Conservation (phyloP, 306 rosid genomes). For the Trichosanthes cucumerina region DNA sequence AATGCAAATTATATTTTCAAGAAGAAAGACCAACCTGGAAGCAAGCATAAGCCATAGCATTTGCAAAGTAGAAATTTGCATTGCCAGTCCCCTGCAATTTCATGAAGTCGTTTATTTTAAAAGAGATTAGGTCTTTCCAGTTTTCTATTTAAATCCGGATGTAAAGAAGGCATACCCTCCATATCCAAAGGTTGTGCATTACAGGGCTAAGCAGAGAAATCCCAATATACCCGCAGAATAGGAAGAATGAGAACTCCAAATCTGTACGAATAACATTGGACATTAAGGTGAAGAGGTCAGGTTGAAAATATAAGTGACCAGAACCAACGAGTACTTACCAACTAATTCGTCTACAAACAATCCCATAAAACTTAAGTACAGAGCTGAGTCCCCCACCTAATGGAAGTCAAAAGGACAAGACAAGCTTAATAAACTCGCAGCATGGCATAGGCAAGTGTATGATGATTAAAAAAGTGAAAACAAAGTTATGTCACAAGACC, state of each 20-base stretch:
- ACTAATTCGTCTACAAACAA: constrained; percentile 72
- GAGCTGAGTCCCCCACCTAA: constrained; percentile 89
- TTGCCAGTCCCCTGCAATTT: constrained; percentile 89
- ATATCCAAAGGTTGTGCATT: constrained; percentile 99
- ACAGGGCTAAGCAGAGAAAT: constrained; percentile 92
- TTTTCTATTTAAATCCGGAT: constrained; percentile 11
- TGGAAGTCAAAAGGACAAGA: constrained; percentile 13
- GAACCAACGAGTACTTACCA: constrained; percentile 27
- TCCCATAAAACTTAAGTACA: constrained; percentile 73
- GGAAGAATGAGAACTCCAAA: constrained; percentile 81
- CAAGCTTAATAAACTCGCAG: not conserved
- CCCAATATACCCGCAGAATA: constrained; percentile 74
- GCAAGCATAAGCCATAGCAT: constrained; percentile 82
- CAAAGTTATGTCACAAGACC: constrained; percentile 1
- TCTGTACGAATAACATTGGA: constrained; percentile 47
- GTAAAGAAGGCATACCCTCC: constrained; percentile 63
- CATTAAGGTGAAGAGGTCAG: constrained; percentile 17
- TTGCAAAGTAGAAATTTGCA: constrained; percentile 89
- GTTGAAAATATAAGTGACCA: not conserved
- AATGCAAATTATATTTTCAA: not conserved
- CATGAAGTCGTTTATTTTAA: constrained; percentile 8
- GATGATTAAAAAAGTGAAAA: not conserved
- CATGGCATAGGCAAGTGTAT: not conserved
- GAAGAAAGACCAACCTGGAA: constrained; percentile 50
- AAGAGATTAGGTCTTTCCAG: not conserved